Base-by-base conservation (phyloP, 2,329 filamentous ascomycete genomes). In the Coniochaeta pulveracea region DNA sequence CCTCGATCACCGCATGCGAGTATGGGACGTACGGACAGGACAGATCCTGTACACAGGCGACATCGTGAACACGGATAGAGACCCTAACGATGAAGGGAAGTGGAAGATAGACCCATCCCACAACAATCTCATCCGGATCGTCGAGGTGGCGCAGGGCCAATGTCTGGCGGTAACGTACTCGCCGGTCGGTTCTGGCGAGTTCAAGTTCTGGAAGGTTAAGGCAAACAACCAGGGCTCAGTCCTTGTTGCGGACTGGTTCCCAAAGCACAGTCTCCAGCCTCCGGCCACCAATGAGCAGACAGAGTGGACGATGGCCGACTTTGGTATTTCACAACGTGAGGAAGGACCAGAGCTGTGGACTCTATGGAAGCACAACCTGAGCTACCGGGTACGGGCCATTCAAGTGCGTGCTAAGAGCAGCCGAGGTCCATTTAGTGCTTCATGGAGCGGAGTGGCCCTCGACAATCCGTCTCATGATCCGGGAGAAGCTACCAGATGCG, bases 191-290 rank as follows among this genome's bases (percentile, higher is more conserved):
- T 73, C 78, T 25, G 83, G 91, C 22, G 80, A 89, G 50, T 96
- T 98, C 67, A 96, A 94, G 54, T 88, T 98, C 51, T 98, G 88
- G 85, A 68, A 62, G 42, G 57, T 76, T n/a, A 72, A 73, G 34
- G 72, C 81, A 12, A 72, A 77, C 43, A 72, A 78, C 34, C 70
- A 70, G 44, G 66, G 80, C 46, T 64, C 61, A 3, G 53, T 85
- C 14, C 66, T 76, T 7, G 64, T 93, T 10, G 70, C 76, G 40
- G 85, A 93, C 45, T 60, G 85, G 15, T 86, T 83, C 44, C 71
- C 81, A 0, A 64, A 69, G 9, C 50, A 61, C 6, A 62, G 68
- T 10, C 63, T 91, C 19, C 72, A 73, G 38, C 77, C 67, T 49
- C 78, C 75, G 41, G 81, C 76, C 27, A 80, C 69, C 46, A 82